Evolutionary conservation across 2,329 filamentous ascomycete genomes (phyloP).

Genomic region (Fusarium sp.): DNA sequence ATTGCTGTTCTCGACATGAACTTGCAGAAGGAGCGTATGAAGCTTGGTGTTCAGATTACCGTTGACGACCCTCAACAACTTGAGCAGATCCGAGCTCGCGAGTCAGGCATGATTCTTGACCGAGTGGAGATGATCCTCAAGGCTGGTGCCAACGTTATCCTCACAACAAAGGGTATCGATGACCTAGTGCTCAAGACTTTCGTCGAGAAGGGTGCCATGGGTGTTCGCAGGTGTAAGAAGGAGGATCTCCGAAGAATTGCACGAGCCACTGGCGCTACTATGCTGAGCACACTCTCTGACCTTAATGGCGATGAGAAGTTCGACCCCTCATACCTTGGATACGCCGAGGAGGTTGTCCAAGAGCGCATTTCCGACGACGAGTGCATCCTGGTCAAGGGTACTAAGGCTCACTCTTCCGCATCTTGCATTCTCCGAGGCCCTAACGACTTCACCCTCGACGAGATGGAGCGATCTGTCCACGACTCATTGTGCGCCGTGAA

Average conservation of each 20-base stretch:
- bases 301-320: slow-evolving; percentile 98
- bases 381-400: slow-evolving; percentile 96
- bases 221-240: slow-evolving; percentile 96
- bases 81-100: slow-evolving; percentile 94
- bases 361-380: slow-evolving; percentile 99
- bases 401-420: slow-evolving; percentile 91
- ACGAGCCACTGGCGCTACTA: slow-evolving; percentile 92
- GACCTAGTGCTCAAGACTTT: slow-evolving; percentile 95
- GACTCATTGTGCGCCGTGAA: slow-evolving; percentile 97
- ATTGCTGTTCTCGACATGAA: slow-evolving; percentile 99
- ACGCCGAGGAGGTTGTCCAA: slow-evolving; percentile 96
- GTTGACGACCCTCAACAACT: slow-evolving; percentile 97
- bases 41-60: slow-evolving; percentile 97
- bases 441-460: slow-evolving; percentile 96
- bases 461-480: slow-evolving; percentile 99
- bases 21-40: slow-evolving; percentile 98
- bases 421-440: slow-evolving; percentile 95
- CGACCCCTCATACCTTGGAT: slow-evolving; percentile 87
- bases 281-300: slow-evolving; percentile 93
- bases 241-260: slow-evolving; percentile 96
- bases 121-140: slow-evolving; percentile 98
- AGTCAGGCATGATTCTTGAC: slow-evolving; percentile 93
- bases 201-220: slow-evolving; percentile 94
- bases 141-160: slow-evolving; percentile 92
- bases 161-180: slow-evolving; percentile 99